A percentile compares a stretch with the other conserved stretches of the same genome.
phyloP scores from a whole-genome alignment of 345 rosid genomes.

The Eucalyptus marginata region DNA sequence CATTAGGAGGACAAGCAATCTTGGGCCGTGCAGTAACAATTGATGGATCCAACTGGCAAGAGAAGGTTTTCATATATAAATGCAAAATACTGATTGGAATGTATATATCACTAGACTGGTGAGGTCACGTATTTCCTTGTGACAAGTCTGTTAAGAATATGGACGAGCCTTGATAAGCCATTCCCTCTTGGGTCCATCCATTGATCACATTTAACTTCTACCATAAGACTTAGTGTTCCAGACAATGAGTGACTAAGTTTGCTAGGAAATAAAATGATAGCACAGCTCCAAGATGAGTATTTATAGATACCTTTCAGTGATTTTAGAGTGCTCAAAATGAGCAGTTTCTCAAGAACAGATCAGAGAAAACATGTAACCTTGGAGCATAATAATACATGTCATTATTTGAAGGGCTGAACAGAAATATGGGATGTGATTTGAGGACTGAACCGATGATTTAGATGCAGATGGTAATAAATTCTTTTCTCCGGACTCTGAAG shows the following conservation, averaged over 20 bases:
- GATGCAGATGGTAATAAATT: background rate
- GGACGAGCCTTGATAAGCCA: background rate
- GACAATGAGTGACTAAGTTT: background rate
- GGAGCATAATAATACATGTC: background rate
- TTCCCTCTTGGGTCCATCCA: background rate
- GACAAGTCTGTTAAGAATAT: background rate
- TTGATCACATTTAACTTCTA: background rate
- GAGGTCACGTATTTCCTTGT: background rate
- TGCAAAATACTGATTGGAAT: background rate
- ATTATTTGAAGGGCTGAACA: background rate
- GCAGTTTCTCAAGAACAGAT: background rate
- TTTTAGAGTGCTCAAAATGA: fast-evolving
- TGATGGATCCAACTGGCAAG: fast-evolving
- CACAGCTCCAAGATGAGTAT: background rate
- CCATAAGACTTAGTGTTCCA: background rate
- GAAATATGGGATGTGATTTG: background rate
- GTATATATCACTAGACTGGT: background rate
- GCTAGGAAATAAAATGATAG: background rate
- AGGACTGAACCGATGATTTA: background rate
- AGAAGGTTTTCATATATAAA: background rate
- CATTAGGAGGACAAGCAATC: background rate
- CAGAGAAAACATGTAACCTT: background rate
- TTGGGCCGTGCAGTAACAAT: background rate
- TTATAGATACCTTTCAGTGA: background rate
- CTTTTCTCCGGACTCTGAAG: background rate